Evolutionary conservation across 2,329 filamentous ascomycete genomes (phyloP), one percentile per base, ranked within the genome.

Genomic region (Verticillium klebahnii): DNA sequence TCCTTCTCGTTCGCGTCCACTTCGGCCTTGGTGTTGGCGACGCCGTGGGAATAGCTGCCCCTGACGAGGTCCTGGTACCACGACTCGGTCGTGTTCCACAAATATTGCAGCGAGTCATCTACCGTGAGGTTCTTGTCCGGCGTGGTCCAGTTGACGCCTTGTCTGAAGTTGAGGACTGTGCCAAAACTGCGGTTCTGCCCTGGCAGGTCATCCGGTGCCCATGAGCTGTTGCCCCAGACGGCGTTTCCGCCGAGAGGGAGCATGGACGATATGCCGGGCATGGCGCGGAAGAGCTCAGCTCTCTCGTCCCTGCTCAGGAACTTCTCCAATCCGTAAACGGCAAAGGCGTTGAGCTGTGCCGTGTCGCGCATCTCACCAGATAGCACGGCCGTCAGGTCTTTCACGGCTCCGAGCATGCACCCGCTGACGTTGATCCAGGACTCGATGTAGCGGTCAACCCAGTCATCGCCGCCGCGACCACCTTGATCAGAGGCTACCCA

Each of bases 291-390:
- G 54, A 99, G 89, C 71, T 98, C 93, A 0, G 91, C 93, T 59
- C 95, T 86, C 74, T 99, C 95, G 66, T 93, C 89, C 69, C 90
- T 92, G 69, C 89, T 93, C 56, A 99, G 80, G 73, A 99, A 99
- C 72, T 95, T 97, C 74, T 99, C 95, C 11, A 99, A 84, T 0
- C 95, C 95, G 70, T 98, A 98, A 1, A 99, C 94, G 9, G 95
- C 95, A 73, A 98, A 96, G 2, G 94, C 87, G 69, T 98, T 98
- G 25, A 99, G 85, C 74, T 98, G 95, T 1, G 94, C 95, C 0
- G 95, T 99, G 71, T 99, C 95, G 67, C 94, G 92, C 95, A 99
- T 99, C 75, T 99, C 95, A 34, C 95, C 95, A 0, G 93, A 97
- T 1, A 99, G 81, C 0, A 98, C 85, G 0, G 95, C 94, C 0